A percentile compares a stretch with the other conserved stretches of the same genome.
These are phyloP conservation scores for Fusarium lyarnte DNA, from an alignment of 2,329 filamentous ascomycete species.

Conservation along the genomic window DNA sequence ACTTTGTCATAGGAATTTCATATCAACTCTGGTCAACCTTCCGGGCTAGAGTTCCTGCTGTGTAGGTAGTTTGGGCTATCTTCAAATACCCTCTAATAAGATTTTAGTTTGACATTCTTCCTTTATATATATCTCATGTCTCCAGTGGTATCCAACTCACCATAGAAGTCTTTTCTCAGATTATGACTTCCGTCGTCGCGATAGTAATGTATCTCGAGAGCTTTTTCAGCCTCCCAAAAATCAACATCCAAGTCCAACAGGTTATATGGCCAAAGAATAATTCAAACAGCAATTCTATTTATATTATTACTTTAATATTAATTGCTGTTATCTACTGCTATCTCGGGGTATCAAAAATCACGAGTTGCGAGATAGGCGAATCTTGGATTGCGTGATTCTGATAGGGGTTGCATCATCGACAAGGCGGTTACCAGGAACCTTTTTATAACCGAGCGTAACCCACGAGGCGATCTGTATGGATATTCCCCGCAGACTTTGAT, in stretches of 20 bases:
- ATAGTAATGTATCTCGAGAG: fast-evolving
- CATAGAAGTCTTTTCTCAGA: fast-evolving
- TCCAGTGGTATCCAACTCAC: fast-evolving
- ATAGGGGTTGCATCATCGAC: slow-evolving; percentile 39
- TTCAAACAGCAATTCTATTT: fast-evolving
- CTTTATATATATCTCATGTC: fast-evolving
- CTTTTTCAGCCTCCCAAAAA: fast-evolving
- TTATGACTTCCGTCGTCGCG: fast-evolving
- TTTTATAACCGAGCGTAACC: background rate
- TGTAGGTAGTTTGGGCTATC: background rate
- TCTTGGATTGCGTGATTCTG: slow-evolving; percentile 38
- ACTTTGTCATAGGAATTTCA: background rate
- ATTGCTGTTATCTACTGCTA: background rate
- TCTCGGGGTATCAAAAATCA: background rate
- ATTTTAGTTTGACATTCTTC: fast-evolving
- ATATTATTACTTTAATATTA: fast-evolving
- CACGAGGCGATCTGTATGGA: background rate
- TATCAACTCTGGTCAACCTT: background rate
- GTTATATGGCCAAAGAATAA: background rate
- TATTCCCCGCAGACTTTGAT: background rate
- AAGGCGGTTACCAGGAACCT: background rate
- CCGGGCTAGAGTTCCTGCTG: fast-evolving
- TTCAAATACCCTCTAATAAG: background rate
- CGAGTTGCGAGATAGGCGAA: background rate
- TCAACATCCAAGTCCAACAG: fast-evolving